phyloP scores from a whole-genome alignment of 2,329 filamentous ascomycete genomes.

The Diaporthe sp. region DNA sequence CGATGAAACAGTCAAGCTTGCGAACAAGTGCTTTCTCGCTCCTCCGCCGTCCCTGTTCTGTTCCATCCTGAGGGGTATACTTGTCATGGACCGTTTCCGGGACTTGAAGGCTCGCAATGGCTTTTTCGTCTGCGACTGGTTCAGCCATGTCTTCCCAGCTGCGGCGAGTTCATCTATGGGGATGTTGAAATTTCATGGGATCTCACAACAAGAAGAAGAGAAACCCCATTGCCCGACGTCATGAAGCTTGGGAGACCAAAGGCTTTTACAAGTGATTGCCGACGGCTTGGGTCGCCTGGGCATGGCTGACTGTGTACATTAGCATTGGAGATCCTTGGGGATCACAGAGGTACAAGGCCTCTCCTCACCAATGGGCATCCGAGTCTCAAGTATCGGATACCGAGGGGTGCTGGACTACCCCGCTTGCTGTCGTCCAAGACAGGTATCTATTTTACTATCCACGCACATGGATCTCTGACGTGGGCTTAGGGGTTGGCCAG shows the following conservation, averaged over 20 bases:
- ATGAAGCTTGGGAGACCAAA: background rate
- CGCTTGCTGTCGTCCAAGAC: background rate
- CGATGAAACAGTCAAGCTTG: constrained; percentile 39
- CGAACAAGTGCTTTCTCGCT: constrained; percentile 35
- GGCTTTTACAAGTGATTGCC: background rate
- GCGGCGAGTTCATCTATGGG: background rate
- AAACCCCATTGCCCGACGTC: background rate
- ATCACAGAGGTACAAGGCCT: background rate
- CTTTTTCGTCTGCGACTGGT: background rate
- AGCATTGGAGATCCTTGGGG: constrained; percentile 17
- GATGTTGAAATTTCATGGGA: background rate
- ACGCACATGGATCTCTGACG: background rate
- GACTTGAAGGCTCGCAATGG: background rate
- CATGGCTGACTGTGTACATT: constrained; percentile 9
- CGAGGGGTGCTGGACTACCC: background rate
- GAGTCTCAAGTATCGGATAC: background rate
- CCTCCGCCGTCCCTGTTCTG: background rate
- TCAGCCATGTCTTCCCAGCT: background rate
- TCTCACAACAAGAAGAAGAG: background rate
- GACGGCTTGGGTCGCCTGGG: background rate
- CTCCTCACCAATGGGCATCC: constrained; percentile 6
- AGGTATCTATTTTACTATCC: background rate
- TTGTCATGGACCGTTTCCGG: background rate
- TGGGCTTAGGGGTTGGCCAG: background rate
- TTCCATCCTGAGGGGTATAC: background rate